These are phyloP conservation scores for Rhizopogon vulgaris DNA, from an alignment of 768 basidiomycete genomes.

Conservation along the genomic window DNA sequence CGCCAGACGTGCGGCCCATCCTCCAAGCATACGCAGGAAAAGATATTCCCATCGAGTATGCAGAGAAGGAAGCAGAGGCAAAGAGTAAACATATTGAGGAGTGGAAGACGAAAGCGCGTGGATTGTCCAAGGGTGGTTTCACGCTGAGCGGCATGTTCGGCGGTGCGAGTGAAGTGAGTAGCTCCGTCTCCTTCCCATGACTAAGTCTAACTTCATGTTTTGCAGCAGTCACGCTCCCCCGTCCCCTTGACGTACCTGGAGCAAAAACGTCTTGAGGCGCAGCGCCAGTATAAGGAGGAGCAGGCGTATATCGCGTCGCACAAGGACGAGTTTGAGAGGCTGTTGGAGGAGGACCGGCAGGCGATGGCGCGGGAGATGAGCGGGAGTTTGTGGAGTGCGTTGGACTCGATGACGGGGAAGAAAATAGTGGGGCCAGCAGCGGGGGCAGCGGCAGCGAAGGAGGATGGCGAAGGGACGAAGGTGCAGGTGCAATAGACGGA, in stretches of 20 bases:
- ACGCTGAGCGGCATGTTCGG: slow-evolving; percentile 43
- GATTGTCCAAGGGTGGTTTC: slow-evolving; percentile 32
- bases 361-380: slow-evolving; percentile 43
- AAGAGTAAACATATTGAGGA: slow-evolving; percentile 75
- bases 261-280: slow-evolving; percentile 45
- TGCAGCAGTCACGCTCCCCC: slow-evolving; percentile 21
- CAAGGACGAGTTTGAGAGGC: slow-evolving; percentile 43
- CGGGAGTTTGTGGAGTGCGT: slow-evolving; percentile 31
- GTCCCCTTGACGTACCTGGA: slow-evolving; percentile 47
- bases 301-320: slow-evolving; percentile 45
- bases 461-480: not conserved
- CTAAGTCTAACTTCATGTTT: not conserved
- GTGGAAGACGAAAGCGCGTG: slow-evolving; percentile 54
- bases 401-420: slow-evolving; percentile 19
- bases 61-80: slow-evolving; percentile 77
- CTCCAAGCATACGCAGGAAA: slow-evolving; percentile 81
- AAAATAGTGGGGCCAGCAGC: slow-evolving; percentile 6
- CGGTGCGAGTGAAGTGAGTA: slow-evolving; percentile 23
- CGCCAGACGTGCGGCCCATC: slow-evolving; percentile 82
- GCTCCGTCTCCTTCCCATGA: not conserved
- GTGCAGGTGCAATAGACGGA: not conserved
- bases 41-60: slow-evolving; percentile 85
- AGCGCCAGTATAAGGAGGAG: slow-evolving; percentile 46
- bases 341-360: slow-evolving; percentile 48
- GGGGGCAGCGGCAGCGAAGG: too few species aligned